These are phyloP conservation scores for Backusella morwellensis DNA, from an alignment of 192 early-diverging fungal species.

Conservation along the genomic window DNA sequence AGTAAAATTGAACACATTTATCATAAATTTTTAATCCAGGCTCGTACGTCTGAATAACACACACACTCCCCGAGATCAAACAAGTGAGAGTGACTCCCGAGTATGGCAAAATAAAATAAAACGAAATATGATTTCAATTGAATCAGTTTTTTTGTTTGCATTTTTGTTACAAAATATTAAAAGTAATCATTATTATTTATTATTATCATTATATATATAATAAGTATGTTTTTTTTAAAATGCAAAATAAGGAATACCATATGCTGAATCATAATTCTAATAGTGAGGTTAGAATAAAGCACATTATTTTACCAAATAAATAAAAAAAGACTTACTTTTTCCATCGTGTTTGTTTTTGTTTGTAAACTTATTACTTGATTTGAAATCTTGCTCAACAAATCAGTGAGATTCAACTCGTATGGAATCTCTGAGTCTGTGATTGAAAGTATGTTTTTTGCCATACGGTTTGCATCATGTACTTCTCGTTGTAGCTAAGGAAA, in stretches of 20 bases:
- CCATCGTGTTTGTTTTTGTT: background rate
- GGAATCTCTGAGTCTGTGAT: background rate
- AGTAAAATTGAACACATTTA: too few relatives aligned
- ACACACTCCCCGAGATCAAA: too few relatives aligned
- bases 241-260: background rate
- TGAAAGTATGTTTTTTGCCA: background rate
- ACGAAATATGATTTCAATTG: too few relatives aligned
- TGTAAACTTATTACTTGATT: background rate
- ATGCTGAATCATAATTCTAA: background rate
- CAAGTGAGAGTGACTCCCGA: too few relatives aligned
- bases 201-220: too few relatives aligned
- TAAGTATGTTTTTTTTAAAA: background rate
- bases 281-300: background rate
- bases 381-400: background rate
- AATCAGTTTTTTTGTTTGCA: too few relatives aligned
- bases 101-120: too few relatives aligned
- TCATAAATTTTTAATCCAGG: too few relatives aligned
- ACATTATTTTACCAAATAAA: background rate
- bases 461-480: background rate
- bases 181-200: too few relatives aligned
- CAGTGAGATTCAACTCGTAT: background rate
- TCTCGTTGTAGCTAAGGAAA: background rate
- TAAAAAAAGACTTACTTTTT: background rate
- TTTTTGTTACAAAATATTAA: too few relatives aligned
- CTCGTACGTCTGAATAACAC: too few relatives aligned